These are phyloP conservation scores for Lupinus albus DNA, from an alignment of 306 rosid genomes.

Conservation along the genomic window DNA sequence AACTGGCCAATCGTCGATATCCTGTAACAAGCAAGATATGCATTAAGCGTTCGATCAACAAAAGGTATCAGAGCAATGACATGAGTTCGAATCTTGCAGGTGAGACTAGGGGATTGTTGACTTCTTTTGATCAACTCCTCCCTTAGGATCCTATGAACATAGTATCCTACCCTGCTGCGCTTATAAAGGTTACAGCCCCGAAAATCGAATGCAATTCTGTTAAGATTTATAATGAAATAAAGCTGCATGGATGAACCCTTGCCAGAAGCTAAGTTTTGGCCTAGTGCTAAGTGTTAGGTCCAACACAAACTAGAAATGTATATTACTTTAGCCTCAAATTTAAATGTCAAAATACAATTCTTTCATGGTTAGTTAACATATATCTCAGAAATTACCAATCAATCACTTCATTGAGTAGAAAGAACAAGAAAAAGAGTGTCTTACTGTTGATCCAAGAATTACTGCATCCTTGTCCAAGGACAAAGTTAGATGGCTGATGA, in stretches of 20 bases:
- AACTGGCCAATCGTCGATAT: conserved; percentile 72
- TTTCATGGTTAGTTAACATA: conserved; percentile 29
- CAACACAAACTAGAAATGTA: conserved; percentile 7
- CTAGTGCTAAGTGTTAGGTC: too few species aligned
- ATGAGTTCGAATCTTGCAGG: too few species aligned
- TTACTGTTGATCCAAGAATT: conserved; percentile 77
- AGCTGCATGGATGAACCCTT: too few species aligned
- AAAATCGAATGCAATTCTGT: too few species aligned
- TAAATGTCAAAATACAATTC: not conserved
- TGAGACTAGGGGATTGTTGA: too few species aligned
- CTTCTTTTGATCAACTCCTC: not conserved
- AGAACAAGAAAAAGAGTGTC: conserved; percentile 27
- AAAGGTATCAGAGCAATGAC: too few species aligned
- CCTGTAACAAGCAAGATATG: conserved; percentile 50
- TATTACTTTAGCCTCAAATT: not conserved
- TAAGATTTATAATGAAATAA: too few species aligned
- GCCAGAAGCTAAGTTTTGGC: too few species aligned
- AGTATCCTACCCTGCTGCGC: too few species aligned
- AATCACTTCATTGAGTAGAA: conserved; percentile 21
- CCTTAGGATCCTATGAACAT: too few species aligned
- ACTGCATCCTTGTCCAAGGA: conserved; percentile 69
- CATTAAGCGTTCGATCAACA: not conserved
- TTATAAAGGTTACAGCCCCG: too few species aligned
- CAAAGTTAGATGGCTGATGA: conserved; percentile 82
- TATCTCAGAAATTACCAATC: not conserved